phyloP scores from a whole-genome alignment of 2,329 filamentous ascomycete species.

The Lachnellula suecica region DNA sequence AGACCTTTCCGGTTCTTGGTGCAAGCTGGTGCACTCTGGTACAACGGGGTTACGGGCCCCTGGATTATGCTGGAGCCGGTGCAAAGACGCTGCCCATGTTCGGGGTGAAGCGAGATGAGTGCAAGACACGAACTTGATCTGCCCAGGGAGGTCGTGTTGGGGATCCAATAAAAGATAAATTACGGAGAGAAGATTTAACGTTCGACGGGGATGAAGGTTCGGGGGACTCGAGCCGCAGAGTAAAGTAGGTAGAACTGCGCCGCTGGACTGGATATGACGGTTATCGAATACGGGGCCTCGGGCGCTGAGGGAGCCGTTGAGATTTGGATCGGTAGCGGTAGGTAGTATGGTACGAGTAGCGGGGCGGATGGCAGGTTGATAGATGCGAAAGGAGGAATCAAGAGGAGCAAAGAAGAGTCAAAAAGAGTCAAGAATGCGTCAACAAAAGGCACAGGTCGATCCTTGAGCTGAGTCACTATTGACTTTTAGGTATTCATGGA shows the following conservation, averaged over 20 bases:
- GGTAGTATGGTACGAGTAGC: not conserved
- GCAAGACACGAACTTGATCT: no score
- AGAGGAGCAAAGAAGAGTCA: not conserved
- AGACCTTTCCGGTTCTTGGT: no score
- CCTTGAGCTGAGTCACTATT: not conserved
- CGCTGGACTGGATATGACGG: no score
- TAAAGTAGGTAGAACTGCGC: not conserved
- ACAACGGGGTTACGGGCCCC: no score
- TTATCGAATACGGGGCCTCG: not conserved
- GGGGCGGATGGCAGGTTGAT: not conserved
- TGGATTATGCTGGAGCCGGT: no score
- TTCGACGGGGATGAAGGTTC: not conserved
- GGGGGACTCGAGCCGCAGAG: not conserved
- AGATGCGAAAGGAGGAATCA: not conserved
- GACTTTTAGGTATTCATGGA: not conserved
- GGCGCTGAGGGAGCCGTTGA: not conserved
- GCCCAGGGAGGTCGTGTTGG: not conserved
- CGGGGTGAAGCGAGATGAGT: no score
- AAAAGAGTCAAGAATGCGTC: not conserved
- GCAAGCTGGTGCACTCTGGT: no score
- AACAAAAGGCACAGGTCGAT: not conserved
- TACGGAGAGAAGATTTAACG: not conserved
- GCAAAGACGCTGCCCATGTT: no score
- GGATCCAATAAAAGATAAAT: not conserved
- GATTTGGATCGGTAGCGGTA: not conserved